Evolutionary conservation across 1,284 basidiomycete genomes (phyloP).

Genomic region (Malassezia psittaci): DNA sequence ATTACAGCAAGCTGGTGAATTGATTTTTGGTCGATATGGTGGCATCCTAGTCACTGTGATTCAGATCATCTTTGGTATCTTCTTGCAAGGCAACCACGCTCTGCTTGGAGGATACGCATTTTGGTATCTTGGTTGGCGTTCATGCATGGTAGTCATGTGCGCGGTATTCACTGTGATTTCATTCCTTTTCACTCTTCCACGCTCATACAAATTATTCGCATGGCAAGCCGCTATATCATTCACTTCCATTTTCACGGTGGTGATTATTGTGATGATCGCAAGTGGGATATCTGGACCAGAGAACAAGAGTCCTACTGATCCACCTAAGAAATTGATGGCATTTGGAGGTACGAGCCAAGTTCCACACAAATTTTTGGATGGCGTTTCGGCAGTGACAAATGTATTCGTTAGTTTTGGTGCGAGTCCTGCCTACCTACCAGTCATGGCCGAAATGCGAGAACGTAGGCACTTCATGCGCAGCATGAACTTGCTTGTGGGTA

Average conservation of each 20-base stretch:
- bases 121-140: conserved; percentile 27
- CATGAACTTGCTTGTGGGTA: conserved; percentile 21
- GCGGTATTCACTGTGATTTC: conserved; percentile 32
- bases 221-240: conserved; percentile 29
- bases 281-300: conserved; percentile 28
- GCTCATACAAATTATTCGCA: conserved; percentile 35
- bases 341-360: conserved; percentile 27
- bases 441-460: conserved; percentile 38
- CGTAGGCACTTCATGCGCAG: conserved; percentile 29
- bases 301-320: conserved; percentile 20
- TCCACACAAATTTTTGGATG: conserved; percentile 27
- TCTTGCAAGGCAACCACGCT: conserved; percentile 34
- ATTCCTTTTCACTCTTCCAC: conserved; percentile 33
- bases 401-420: conserved; percentile 34
- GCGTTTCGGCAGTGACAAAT: conserved; percentile 29
- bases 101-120: conserved; percentile 35
- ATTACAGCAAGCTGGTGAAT: conserved; percentile 33
- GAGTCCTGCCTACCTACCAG: conserved; percentile 30
- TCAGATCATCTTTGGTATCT: conserved; percentile 30
- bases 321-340: conserved; percentile 22
- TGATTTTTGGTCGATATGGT: conserved; percentile 31
- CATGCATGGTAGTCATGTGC: conserved; percentile 28
- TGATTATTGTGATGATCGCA: conserved; percentile 38
- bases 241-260: conserved; percentile 31
- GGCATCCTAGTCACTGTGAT: conserved; percentile 19